Conservation (phyloP, 768 basidiomycete species). For the Cyathus striatus region DNA sequence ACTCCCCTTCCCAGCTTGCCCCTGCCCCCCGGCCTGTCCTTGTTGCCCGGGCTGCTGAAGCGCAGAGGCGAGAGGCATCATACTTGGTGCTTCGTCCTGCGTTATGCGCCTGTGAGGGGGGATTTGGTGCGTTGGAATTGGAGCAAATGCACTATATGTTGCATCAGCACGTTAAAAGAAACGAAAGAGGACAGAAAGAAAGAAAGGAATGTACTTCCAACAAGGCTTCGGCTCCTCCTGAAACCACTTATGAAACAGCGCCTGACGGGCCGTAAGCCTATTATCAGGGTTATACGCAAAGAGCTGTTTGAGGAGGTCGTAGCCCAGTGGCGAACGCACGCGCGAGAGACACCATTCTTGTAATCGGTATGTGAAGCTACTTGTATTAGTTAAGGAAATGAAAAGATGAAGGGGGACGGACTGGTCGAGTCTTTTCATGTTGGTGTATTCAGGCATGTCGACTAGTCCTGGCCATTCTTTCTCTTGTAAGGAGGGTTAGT, state of each 20-base stretch:
- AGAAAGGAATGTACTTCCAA: slow-evolving; percentile 80
- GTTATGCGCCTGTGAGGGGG: slow-evolving; percentile 89
- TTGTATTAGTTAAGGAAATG: too few species aligned
- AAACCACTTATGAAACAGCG: slow-evolving; percentile 88
- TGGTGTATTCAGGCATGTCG: slow-evolving; percentile 86
- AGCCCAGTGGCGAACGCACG: slow-evolving; percentile 56
- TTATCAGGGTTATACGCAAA: slow-evolving; percentile 90
- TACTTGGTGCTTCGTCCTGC: slow-evolving; percentile 86
- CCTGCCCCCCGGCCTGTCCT: too few species aligned
- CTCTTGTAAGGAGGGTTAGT: too few species aligned
- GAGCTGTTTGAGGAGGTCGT: slow-evolving; percentile 79
- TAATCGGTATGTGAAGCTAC: slow-evolving; percentile 58
- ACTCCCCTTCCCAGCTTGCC: slow-evolving; percentile 30
- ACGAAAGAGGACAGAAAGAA: slow-evolving; percentile 1
- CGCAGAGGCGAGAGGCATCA: slow-evolving; percentile 72
- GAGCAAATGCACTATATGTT: slow-evolving; percentile 63
- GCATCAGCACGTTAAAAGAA: slow-evolving; percentile 2
- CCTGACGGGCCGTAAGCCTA: slow-evolving; percentile 77
- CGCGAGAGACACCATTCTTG: slow-evolving; percentile 72
- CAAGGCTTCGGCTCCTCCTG: slow-evolving; percentile 84
- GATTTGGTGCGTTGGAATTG: slow-evolving; percentile 55
- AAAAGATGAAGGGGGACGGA: slow-evolving; percentile 25
- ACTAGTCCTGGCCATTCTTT: slow-evolving; percentile 83
- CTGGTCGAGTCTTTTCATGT: slow-evolving; percentile 75
- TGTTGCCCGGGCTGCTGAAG: too few species aligned